Base-by-base conservation (phyloP, 2,329 filamentous ascomycete genomes). In the Hypoxylon sp. region DNA sequence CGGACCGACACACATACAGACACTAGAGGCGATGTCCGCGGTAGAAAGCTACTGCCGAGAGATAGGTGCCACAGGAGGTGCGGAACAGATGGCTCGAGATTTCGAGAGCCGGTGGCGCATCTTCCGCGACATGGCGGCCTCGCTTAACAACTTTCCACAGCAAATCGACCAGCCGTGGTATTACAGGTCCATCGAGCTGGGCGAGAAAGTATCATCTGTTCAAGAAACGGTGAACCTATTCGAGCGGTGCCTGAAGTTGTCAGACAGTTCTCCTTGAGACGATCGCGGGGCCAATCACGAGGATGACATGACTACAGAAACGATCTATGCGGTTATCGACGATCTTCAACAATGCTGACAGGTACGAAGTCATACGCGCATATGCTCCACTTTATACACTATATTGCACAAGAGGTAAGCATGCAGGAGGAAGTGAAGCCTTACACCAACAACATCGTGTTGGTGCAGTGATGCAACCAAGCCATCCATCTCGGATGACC, bases 91-190 rank as follows among this genome's bases (percentile, higher is more conserved):
- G 62, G 53, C 67, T 13, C 37, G 50, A 27, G 65, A 73, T 19
- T 75, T 76, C 13, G 62, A 75, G 35, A 54, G 32, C 2, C 56
- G 65, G 17, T 76, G 75, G 74, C 21, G 46, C 29, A 24, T 52
- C 35, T 76, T 76, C 51, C 55, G 52, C 37, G 37, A 57, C 6
- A 46, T 27, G 50, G 71, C 71, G 1, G 35, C 58, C n/a, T n/a
- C 52, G 10, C 54, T 42, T 1, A 55, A 65, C 0, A 73, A 72
- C 6, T 76, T 75, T 55, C 75, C 75, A 11, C 68, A 76, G 17
- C 50, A 67, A 3, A 75, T 76, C 47, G 68, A 75, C 29, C 68
- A 73, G 17, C 75, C 75, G 6, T 76, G 75, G 75, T 73, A 73
- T 50, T 69, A 75, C 46, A 70, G 75, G 32, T 73, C 68, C 31